These are phyloP conservation scores for Jackrogersella minutella DNA, from an alignment of 495 filamentous ascomycete genomes.

Conservation along the genomic window DNA sequence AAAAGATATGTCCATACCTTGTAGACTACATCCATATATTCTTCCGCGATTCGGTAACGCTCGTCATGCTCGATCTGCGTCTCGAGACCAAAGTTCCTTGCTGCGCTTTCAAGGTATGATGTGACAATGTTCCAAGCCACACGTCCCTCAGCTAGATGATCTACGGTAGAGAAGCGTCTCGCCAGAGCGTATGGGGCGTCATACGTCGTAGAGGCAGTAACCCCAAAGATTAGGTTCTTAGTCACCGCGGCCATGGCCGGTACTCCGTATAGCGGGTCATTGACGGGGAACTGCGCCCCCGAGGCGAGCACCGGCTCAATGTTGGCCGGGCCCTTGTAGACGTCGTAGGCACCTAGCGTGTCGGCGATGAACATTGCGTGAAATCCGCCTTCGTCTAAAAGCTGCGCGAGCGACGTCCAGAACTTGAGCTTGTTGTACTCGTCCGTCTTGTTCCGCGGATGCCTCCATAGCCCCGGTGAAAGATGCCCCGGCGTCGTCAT, in stretches of 20 bases:
- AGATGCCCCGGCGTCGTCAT: constrained; percentile 60
- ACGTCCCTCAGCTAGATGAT: constrained; percentile 67
- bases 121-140: constrained; percentile 69
- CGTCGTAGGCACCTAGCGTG: constrained; percentile 59
- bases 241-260: constrained; percentile 54
- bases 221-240: constrained; percentile 63
- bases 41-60: constrained; percentile 65
- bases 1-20: constrained; percentile 43
- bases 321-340: constrained; percentile 65
- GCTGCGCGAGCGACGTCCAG: constrained; percentile 51
- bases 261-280: constrained; percentile 51
- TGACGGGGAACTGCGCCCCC: constrained; percentile 67
- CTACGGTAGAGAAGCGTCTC: constrained; percentile 63
- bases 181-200: constrained; percentile 70
- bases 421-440: constrained; percentile 60
- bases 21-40: constrained; percentile 70
- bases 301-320: constrained; percentile 62
- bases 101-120: constrained; percentile 67
- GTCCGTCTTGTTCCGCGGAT: constrained; percentile 62
- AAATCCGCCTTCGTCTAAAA: constrained; percentile 56
- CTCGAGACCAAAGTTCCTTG: constrained; percentile 62
- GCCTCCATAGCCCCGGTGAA: constrained; percentile 61
- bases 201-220: constrained; percentile 67
- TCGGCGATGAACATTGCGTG: constrained; percentile 65
- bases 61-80: constrained; percentile 65